Percentiles rank a stretch among this genome's conserved stretches.
These are phyloP conservation scores for Colletotrichum costaricense DNA, from an alignment of 2,329 filamentous ascomycete genomes.

Conservation along the genomic window DNA sequence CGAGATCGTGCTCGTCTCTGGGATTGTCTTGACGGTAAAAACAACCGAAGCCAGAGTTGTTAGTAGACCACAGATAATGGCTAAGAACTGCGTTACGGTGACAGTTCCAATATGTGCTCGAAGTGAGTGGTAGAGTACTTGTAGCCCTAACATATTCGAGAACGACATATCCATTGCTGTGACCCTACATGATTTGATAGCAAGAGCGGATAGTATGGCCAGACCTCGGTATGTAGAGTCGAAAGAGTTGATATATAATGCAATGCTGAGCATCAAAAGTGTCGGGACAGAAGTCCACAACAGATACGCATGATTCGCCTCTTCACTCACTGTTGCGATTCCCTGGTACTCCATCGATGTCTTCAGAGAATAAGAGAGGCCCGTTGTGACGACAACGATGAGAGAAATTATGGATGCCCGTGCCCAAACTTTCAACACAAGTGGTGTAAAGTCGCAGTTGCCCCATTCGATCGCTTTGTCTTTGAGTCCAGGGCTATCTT, in stretches of 20 bases:
- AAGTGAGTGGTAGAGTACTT: not conserved
- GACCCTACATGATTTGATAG: not conserved
- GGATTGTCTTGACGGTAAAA: slow-evolving; percentile 1
- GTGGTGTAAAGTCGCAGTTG: no score
- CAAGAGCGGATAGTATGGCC: not conserved
- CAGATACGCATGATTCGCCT: not conserved
- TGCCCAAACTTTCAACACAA: no score
- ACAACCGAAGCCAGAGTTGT: not conserved
- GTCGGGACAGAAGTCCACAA: slow-evolving; percentile 23
- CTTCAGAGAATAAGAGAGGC: no score
- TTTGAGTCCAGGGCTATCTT: no score
- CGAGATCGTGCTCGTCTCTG: not conserved
- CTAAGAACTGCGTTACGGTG: not conserved
- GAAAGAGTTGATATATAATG: slow-evolving; percentile 3
- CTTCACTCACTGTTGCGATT: slow-evolving; percentile 1
- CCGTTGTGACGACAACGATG: no score
- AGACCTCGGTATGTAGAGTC: not conserved
- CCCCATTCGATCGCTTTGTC: not conserved
- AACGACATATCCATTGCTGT: not conserved
- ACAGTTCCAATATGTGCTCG: not conserved
- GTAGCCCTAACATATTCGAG: slow-evolving; percentile 2
- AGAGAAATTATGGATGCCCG: no score
- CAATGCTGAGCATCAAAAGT: slow-evolving; percentile 10
- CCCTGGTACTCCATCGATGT: not conserved
- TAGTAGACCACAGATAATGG: not conserved